A percentile compares a stretch with the other conserved stretches of the same genome.
These are phyloP conservation scores for Fraxinus albicans DNA, from an alignment of 305 asterid genomes.

Conservation along the genomic window DNA sequence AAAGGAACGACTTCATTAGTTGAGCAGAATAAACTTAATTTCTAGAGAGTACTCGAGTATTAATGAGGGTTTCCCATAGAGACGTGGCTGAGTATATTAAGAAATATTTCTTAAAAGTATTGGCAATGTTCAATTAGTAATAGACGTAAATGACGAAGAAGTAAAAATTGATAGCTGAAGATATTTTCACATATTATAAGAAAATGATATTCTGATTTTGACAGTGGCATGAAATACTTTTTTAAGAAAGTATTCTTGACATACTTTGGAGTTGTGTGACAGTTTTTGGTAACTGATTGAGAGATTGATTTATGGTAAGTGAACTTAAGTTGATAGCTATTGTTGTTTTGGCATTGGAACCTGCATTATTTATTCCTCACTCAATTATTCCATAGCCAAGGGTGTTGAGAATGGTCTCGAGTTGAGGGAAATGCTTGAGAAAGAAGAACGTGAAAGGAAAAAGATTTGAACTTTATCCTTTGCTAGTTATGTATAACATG, in stretches of 20 bases:
- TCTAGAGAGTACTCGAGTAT: neutral
- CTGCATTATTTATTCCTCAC: neutral
- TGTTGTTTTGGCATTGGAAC: neutral
- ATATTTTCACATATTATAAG: no score
- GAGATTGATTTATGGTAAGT: slow-evolving; percentile 37
- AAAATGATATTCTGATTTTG: neutral
- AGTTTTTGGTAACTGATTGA: slow-evolving; percentile 21
- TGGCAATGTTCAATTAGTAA: neutral
- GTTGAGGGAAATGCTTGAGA: neutral
- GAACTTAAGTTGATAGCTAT: neutral
- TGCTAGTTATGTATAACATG: no score
- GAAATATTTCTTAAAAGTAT: neutral
- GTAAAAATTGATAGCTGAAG: neutral
- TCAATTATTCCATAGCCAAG: slow-evolving; percentile 36
- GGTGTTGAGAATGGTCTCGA: slow-evolving; percentile 59
- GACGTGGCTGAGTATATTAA: neutral
- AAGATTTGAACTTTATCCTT: no score
- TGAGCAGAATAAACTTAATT: neutral
- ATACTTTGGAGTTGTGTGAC: neutral
- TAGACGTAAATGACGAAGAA: neutral
- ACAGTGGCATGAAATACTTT: neutral
- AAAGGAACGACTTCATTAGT: neutral
- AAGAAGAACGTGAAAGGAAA: no score
- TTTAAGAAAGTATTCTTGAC: neutral
- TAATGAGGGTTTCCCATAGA: neutral